These are phyloP conservation scores for Lentinula novae-zelandiae DNA, from an alignment of 1,284 basidiomycete genomes.

Conservation along the genomic window DNA sequence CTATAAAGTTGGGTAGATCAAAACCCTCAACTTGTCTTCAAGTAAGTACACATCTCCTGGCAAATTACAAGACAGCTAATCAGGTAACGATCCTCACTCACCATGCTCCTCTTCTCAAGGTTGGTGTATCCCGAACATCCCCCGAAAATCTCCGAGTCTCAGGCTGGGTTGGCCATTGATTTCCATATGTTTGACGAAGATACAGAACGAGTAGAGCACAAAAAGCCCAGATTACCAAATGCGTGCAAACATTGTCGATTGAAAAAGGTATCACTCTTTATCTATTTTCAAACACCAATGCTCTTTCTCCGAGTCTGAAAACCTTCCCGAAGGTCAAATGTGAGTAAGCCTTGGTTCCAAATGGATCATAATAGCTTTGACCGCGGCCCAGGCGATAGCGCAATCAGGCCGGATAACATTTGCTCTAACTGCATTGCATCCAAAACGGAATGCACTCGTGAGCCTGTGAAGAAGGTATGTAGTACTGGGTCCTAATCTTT, in stretches of 20 bases:
- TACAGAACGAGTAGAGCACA: neutral
- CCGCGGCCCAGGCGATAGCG: conserved; percentile 6
- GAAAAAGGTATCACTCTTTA: neutral
- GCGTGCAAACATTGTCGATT: conserved; percentile 5
- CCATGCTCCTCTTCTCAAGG: too few species aligned
- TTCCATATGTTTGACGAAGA: neutral
- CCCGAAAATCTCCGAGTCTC: too few species aligned
- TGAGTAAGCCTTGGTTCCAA: neutral
- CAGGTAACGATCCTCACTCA: too few species aligned
- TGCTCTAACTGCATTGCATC: conserved; percentile 6
- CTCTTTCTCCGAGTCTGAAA: neutral
- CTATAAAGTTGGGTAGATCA: too few species aligned
- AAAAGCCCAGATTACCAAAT: conserved; percentile 10
- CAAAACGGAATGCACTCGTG: conserved; percentile 7
- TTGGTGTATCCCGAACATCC: too few species aligned
- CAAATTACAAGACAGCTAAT: too few species aligned
- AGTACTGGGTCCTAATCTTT: neutral
- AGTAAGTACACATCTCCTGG: too few species aligned
- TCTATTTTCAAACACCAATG: neutral
- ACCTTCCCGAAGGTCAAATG: neutral
- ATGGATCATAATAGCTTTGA: neutral
- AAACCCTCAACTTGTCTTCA: too few species aligned
- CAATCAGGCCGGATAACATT: neutral
- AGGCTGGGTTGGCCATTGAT: too few species aligned
- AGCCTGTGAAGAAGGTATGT: conserved; percentile 1